These are phyloP conservation scores for Solanum hybrid DNA, from an alignment of 305 asterid species.

Conservation along the genomic window DNA sequence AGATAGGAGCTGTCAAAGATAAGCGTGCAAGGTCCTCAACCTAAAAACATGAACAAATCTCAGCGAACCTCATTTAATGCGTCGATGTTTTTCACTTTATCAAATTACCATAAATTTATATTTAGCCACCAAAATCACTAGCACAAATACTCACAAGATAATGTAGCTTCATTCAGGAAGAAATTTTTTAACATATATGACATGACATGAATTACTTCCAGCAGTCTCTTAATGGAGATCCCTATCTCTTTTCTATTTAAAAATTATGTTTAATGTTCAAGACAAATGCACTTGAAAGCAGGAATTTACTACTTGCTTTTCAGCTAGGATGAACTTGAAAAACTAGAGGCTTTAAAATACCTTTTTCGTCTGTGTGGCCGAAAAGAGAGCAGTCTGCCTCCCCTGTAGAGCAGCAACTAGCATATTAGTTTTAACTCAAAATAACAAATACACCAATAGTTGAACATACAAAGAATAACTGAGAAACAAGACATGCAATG, in stretches of 20 bases:
- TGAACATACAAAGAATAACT: not conserved
- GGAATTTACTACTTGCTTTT: not conserved
- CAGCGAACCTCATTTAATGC: not conserved
- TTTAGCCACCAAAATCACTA: not conserved
- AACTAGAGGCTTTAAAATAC: conserved; percentile 20
- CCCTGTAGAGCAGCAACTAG: conserved; percentile 35
- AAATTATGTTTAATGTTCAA: not conserved
- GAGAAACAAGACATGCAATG: not conserved
- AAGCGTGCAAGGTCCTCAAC: conserved; percentile 94
- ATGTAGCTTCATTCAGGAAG: not conserved
- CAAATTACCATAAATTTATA: not conserved
- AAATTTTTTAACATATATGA: not conserved
- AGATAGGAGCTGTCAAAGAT: conserved; percentile 64
- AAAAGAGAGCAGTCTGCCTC: conserved; percentile 94
- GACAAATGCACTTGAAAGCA: not conserved
- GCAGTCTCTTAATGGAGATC: not conserved
- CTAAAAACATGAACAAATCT: conserved; percentile 29
- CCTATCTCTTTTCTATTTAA: not conserved
- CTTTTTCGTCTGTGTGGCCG: conserved; percentile 96
- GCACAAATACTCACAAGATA: not conserved
- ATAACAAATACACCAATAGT: not conserved
- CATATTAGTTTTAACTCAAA: conserved; percentile 15
- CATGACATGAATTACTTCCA: not conserved
- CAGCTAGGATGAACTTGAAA: not conserved
- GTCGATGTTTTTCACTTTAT: not conserved